A percentile compares a stretch with the other conserved stretches of the same genome.
Conservation (phyloP, 305 asterid genomes). For the Fraxinus floribunda region DNA sequence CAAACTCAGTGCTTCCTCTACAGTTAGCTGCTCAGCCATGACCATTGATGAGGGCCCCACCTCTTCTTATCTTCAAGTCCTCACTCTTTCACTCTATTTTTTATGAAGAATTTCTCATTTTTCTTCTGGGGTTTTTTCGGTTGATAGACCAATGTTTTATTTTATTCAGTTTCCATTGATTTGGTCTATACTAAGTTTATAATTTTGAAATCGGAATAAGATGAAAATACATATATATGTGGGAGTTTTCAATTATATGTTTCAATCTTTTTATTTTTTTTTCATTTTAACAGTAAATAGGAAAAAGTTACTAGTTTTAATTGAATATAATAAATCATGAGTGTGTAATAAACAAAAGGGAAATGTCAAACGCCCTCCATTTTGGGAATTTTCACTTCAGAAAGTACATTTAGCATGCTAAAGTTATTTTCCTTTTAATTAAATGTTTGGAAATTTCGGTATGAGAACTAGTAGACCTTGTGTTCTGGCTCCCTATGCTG, state of each 20-base stretch:
- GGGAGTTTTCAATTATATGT: not conserved
- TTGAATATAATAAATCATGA: not conserved
- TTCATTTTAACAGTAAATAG: slow-evolving; percentile 5
- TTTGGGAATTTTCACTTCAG: not conserved
- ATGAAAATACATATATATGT: not conserved
- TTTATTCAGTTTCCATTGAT: not conserved
- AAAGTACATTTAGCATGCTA: not conserved
- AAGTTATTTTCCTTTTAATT: not conserved
- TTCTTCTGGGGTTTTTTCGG: not conserved
- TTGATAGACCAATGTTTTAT: not conserved
- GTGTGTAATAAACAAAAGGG: not conserved
- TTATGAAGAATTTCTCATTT: not conserved
- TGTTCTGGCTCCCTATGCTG: not conserved
- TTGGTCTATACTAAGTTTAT: not conserved
- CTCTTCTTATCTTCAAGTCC: slow-evolving; percentile 49
- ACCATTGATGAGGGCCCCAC: slow-evolving; percentile 43
- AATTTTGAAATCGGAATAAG: not conserved
- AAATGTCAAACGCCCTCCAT: not conserved
- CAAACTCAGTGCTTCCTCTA: slow-evolving; percentile 25
- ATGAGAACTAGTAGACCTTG: not conserved
- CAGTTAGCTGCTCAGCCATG: slow-evolving; percentile 46
- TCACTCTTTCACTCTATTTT: not conserved
- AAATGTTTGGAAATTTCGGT: not conserved
- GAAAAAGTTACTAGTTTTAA: not conserved
- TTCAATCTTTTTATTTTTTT: not conserved